Evolutionary conservation across 2,329 filamentous ascomycete species (phyloP), one percentile per base, ranked within the genome.

Genomic region (Hymenotorrendiella dingleyae): DNA sequence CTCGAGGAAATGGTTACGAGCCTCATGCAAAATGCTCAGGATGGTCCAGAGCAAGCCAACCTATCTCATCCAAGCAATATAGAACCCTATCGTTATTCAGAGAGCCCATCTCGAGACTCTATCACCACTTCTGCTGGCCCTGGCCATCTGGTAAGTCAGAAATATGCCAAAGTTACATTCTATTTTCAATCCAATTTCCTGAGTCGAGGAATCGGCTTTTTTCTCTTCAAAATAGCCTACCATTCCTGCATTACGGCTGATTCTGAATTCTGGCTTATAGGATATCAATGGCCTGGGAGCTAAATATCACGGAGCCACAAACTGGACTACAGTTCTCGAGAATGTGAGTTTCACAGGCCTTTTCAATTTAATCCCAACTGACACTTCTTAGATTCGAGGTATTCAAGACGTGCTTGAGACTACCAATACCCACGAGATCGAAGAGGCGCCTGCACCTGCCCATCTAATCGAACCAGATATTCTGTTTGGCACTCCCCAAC

Each of bases 251-350:
- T 19, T 9, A 26, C 30, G 11, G 14, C 21, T 21, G 32, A 42
- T 16, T 14, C 14, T 9, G 8, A n/a, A 12, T 23, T 37, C 19
- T 35, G 8, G 11, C 4, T 9, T 11, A 23, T 12, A 17, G 28
- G 32, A 40, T 23, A 33, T 24, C n/a, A 37, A 41, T 24, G 43
- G 37, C 12, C 37, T 23, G 14, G 43, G 36, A 34, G 68, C 66
- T 26, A 73, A 67, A n/a, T 78, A 74, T 48, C 67, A 76, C 5
- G 75, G 74, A 2, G 73, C 72, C 2, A 78, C 74, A 35, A 73
- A 78, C 23, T 76, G 74, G 45, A 70, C 76, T 65, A 73, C 74
- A 3, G 75, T 78, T 59, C 57, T 78, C 8, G 71, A 77, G 51
- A 72, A 78, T 62, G 73, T 76, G 49, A n/a, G 36, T 38, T 24